Percentiles rank a stretch among this genome's conserved stretches.
Evolutionary conservation across 345 rosid genomes (phyloP).

Genomic region (Carallia pectinifolia): DNA sequence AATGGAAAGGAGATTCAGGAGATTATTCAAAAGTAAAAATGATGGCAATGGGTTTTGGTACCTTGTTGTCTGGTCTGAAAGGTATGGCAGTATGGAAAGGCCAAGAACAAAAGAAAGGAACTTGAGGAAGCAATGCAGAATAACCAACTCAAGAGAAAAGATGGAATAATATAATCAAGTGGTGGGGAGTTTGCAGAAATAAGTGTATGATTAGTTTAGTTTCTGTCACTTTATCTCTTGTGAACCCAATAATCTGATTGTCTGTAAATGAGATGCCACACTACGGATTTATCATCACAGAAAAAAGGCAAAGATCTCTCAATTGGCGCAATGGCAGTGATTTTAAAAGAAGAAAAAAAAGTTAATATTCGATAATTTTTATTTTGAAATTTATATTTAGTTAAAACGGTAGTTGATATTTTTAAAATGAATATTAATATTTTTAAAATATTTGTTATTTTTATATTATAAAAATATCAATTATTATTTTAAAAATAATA

Average conservation of each 20-base stretch:
- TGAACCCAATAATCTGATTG: not conserved
- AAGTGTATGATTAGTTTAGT: not conserved
- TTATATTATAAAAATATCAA: too few species aligned
- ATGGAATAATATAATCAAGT: not conserved
- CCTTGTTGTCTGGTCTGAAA: not conserved
- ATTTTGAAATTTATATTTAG: too few species aligned
- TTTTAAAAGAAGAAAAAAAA: not conserved
- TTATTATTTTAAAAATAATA: too few species aligned
- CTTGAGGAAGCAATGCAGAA: conserved; percentile 1
- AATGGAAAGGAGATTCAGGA: conserved; percentile 29
- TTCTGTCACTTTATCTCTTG: not conserved
- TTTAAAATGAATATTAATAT: too few species aligned
- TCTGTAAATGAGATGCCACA: not conserved
- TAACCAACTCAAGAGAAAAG: not conserved
- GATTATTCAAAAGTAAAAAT: conserved; percentile 26
- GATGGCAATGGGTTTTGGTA: not conserved
- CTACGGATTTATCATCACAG: conserved; percentile 1
- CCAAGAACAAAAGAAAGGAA: not conserved
- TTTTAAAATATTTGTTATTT: too few species aligned
- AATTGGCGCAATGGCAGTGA: too few species aligned
- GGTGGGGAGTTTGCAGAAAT: conserved; percentile 13
- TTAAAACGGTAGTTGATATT: too few species aligned
- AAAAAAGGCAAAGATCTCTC: not conserved
- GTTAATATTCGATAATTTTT: too few species aligned
- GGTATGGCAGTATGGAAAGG: not conserved